Base-by-base conservation (phyloP, 495 filamentous ascomycete genomes). In the Neurospora intermedia region DNA sequence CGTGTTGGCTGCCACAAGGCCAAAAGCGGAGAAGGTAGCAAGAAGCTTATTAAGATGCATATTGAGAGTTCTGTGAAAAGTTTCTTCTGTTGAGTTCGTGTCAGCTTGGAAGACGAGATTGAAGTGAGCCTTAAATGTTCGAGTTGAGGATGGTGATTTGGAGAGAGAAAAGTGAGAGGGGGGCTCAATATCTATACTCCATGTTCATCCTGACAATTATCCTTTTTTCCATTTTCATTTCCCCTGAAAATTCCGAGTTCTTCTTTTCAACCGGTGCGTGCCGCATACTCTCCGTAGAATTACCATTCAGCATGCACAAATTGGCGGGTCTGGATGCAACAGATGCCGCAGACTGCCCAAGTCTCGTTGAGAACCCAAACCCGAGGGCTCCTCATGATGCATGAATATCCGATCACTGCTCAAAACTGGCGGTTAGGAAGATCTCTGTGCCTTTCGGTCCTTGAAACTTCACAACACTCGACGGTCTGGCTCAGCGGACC, bases 1-100 rank as follows among this genome's bases (percentile, higher is more conserved):
- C 31, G 79, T 78, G 82, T 82, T 84, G 74, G 81, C 81, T 40
- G 78, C 80, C 66, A 80, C 76, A 27, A 82, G 43, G 69, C 78
- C 74, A 38, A 80, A 78, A 31, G 79, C 71, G 70, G 81, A 78
- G 54, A 78, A 73, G 45, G 79, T 27, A 62, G 76, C 46, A 43
- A 77, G 71, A 71, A 77, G 69, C 71, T 75, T 73, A 72, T 74
- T 69, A 77, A 80, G 80, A 41, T 74, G 76, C 81, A 84, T 83
- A 45, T 79, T 83, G 77, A 72, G 13, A 66, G 74, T 73, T 75
- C 69, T 40, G 38, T 70, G 45, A n/a, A 66, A 73, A 69, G 48
- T 73, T 73, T 69, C 48, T 27, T 9, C 42, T 43, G n/a, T 39
- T 35, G 62, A 35, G 27, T 15, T 31, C 13, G 15, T 66, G 15